Conservation (phyloP, 148 eudicot genomes). For the Chenopodium berlandieri region DNA sequence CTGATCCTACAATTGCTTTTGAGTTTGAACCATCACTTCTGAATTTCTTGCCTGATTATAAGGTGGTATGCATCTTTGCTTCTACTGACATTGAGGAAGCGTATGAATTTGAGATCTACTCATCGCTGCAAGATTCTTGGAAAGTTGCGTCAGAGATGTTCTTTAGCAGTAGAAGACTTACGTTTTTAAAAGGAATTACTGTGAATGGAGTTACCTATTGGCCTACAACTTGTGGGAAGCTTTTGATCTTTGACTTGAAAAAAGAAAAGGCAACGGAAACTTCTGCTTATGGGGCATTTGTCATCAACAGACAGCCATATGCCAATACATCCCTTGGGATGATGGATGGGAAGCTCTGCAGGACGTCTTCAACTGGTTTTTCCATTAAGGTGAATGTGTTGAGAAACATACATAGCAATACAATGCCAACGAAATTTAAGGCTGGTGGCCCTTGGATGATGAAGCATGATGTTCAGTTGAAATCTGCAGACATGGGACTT, state of each 20-base stretch:
- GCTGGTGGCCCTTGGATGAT: background rate
- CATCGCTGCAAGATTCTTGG: slow-evolving; percentile 53
- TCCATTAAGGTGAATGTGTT: slow-evolving; percentile 4
- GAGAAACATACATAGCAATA: slow-evolving; percentile 4
- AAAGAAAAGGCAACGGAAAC: slow-evolving; percentile 10
- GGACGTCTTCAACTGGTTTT: background rate
- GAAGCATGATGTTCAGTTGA: background rate
- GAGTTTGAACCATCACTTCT: slow-evolving; percentile 59
- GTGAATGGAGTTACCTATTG: slow-evolving; percentile 55
- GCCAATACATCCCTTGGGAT: background rate
- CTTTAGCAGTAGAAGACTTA: slow-evolving; percentile 22
- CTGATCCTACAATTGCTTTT: slow-evolving; percentile 43
- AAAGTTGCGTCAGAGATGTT: slow-evolving; percentile 43
- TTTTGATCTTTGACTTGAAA: slow-evolving; percentile 20
- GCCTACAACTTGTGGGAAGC: slow-evolving; percentile 19
- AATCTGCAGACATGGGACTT: background rate
- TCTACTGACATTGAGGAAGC: slow-evolving; percentile 49
- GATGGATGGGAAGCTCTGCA: slow-evolving; percentile 25
- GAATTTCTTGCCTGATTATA: slow-evolving; percentile 50
- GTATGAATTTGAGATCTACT: slow-evolving; percentile 61
- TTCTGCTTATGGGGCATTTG: background rate
- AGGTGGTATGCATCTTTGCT: slow-evolving; percentile 48
- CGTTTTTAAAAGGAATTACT: slow-evolving; percentile 29
- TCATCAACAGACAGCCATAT: background rate
- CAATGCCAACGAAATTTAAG: slow-evolving; percentile 16